Evolutionary conservation across 2,329 filamentous ascomycete genomes (phyloP), one percentile per base, ranked within the genome.

Genomic region (Aspergillus hiratsukae): DNA sequence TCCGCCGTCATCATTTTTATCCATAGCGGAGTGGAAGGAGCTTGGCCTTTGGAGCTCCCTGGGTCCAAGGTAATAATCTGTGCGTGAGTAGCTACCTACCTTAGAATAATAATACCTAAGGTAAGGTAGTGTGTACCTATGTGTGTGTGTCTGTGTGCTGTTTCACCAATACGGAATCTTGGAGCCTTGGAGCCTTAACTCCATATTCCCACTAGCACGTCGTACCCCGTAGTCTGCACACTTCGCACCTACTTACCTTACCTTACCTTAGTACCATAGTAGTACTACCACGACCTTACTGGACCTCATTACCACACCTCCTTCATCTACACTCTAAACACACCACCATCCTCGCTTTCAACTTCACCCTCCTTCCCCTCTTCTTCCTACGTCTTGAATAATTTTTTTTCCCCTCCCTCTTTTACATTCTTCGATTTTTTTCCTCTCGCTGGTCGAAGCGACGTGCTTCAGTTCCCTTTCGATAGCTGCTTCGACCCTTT

Each of bases 361-460:
- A 43, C 19, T 58, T 54, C 53, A 52, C 54, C 41, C 51, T 37
- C 48, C 25, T 23, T 35, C 28, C 29, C 40, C 45, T 49, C 45
- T 49, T 45, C 19, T 46, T 54, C 51, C 50, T 52, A 45, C 52
- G 49, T 56, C 57, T 52, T 52, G 58, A 37, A 57, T 51, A 40
- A 35, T 19, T 52, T 52, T 58, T 55, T 57, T 52, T 40, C 54
- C 48, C 53, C 51, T 43, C 40, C 43, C 27, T 50, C 48, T 49
- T 40, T 46, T 23, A 37, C 51, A 17, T 52, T 50, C 56, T 53
- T 54, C 53, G 46, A 29, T 28, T 46, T 49, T 54, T 58, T 61
- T 46, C 56, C 57, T 53, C 52, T 52, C 49, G 37, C 35, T 56
- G 49, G 31, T 52, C 43, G 52, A 61, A 56, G 62, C 56, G 58